A percentile compares a stretch with the other conserved stretches of the same genome.
Conservation (phyloP, 768 basidiomycete species). For the Naganishia randhawae region DNA sequence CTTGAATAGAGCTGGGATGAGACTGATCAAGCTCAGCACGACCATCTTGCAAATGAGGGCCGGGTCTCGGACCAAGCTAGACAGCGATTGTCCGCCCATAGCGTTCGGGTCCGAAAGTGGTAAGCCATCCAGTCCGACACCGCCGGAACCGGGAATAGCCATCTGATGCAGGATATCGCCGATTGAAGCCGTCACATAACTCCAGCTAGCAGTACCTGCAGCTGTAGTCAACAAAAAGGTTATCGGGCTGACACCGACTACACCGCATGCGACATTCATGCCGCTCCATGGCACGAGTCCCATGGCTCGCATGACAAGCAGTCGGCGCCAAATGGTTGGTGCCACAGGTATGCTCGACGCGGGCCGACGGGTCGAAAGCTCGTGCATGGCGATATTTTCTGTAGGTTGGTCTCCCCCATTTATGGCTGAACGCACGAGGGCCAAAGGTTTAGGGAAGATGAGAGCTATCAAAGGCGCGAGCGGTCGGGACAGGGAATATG, state of each 20-base stretch:
- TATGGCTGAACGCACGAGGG: constrained; percentile 75
- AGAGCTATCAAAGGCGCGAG: constrained; percentile 76
- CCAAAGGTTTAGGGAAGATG: constrained; percentile 76
- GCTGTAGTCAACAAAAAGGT: constrained; percentile 50
- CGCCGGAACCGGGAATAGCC: constrained; percentile 30
- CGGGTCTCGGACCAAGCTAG: constrained; percentile 77
- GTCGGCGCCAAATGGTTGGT: constrained; percentile 66
- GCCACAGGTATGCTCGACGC: constrained; percentile 17
- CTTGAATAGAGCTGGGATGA: constrained; percentile 75
- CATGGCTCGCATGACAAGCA: constrained; percentile 80
- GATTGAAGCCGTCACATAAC: constrained; percentile 46
- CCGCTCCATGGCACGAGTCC: constrained; percentile 96
- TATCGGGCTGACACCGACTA: constrained; percentile 65
- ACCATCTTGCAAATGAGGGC: constrained; percentile 77
- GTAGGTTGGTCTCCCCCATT: constrained; percentile 8
- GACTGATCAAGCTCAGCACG: constrained; percentile 73
- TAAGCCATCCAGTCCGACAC: constrained; percentile 12
- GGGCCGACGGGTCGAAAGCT: constrained; percentile 18
- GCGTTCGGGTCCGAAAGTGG: constrained; percentile 17
- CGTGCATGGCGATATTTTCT: constrained; percentile 23
- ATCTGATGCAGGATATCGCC: constrained; percentile 35
- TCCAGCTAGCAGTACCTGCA: constrained; percentile 51
- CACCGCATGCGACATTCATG: constrained; percentile 93
- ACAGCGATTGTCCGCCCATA: constrained; percentile 61
- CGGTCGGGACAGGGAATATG: constrained; percentile 75